A percentile compares a stretch with the other conserved stretches of the same genome.
Conservation (phyloP, 306 rosid species). For the Malus sylvestris region DNA sequence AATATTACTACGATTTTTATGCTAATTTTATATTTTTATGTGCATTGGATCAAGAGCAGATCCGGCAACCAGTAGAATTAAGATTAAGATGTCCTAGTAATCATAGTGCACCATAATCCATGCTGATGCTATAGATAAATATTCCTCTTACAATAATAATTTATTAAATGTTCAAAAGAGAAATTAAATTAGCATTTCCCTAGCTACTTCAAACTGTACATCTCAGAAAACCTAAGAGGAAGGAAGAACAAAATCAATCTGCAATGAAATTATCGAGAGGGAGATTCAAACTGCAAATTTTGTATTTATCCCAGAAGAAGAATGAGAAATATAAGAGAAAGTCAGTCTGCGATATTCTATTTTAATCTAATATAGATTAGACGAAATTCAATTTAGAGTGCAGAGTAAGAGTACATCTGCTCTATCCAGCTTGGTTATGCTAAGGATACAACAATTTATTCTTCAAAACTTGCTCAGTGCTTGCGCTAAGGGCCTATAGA, state of each 20-base stretch:
- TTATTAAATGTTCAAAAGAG: neutral
- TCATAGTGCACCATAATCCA: slow-evolving; percentile 21
- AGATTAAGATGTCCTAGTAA: slow-evolving; percentile 16
- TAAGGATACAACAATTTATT: neutral
- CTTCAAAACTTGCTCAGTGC: neutral
- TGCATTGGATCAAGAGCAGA: slow-evolving; percentile 32
- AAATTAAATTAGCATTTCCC: neutral
- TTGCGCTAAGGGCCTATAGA: no score
- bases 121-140: neutral
- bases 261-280: neutral
- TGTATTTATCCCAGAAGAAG: neutral
- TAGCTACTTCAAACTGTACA: neutral
- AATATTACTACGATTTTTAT: slow-evolving; percentile 14
- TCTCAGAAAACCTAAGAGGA: neutral
- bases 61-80: slow-evolving; percentile 18
- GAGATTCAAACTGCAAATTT: neutral
- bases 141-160: neutral
- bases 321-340: no score
- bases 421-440: neutral
- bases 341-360: no score
- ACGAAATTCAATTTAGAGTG: neutral
- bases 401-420: neutral
- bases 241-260: neutral
- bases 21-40: slow-evolving; percentile 1
- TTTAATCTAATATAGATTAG: neutral